Base-by-base conservation (phyloP, 495 filamentous ascomycete genomes). In the Alectoria sarmentosa region DNA sequence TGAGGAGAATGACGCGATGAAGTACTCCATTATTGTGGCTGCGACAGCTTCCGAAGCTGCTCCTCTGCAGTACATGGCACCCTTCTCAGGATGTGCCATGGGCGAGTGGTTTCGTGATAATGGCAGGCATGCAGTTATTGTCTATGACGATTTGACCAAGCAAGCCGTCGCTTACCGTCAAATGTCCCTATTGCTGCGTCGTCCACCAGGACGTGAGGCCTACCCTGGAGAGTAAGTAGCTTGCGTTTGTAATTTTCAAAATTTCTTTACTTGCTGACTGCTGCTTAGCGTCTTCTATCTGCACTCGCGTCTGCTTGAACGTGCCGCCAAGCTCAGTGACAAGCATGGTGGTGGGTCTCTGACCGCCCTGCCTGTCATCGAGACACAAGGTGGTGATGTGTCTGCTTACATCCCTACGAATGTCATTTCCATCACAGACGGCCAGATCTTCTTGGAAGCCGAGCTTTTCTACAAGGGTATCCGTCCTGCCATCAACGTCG, bases 401-500 rank as follows among this genome's bases (percentile, higher is more conserved):
- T 98, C 95, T 73, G 94, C 94, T 71, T 98, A 98, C 81, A 98
- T 98, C 85, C 94, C 94, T 75, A 98, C 94, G 83, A 98, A 98
- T 84, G 94, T 98, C 83, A 98, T 98, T 86, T 98, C 95, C 76
- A 98, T 98, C 75, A 98, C 94, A 69, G 94, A 98, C 73, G 94
- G 94, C 65, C 94, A 98, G 83, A 98, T 98, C 80, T 98, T 98
- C 90, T 86, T 98, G 86, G 94, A 98, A 83, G 77, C 95, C 70
- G 94, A 98, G 78, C 86, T 98, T 67, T 98, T 98, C 90, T 98
- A 98, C 88, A 98, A 98, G 89, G 94, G 94, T 96, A 81, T 98
- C 81, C 95, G 94, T 76, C 94, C 94, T 71, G 94, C 94, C 82
- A 98, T 98, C 82, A 98, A 98, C 86, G 94, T 98, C 88, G 94